Base-by-base conservation (phyloP, 2,329 filamentous ascomycete genomes). In the Chalara sp. region DNA sequence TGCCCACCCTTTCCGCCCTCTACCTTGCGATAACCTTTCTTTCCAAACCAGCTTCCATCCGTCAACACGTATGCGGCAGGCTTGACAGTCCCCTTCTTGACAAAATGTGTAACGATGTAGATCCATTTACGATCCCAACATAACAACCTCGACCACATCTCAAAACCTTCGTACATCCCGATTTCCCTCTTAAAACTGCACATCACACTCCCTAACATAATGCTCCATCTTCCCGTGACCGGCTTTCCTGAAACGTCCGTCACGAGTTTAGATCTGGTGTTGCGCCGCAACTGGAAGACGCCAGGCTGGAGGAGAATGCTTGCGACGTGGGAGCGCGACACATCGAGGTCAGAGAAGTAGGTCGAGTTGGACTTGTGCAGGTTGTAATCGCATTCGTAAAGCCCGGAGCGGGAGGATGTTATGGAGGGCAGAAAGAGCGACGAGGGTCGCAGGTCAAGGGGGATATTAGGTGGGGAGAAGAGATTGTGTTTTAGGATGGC, bases 81-180 rank as follows among this genome's bases (percentile, higher is more conserved):
- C 57, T 68, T 70, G 6, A 80, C 80, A 39, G 76, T 72, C 47
- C 79, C 81, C 61, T 74, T 75, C 66, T 80, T 79, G 6, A 91
- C 76, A 58, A 87, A 91, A 64, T 87, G 85, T 28, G 82, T 87
- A 33, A 89, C 72, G 39, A 90, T 76, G 66, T 88, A 90, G 53
- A 90, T 63, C 87, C 87, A 92, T 70, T 92, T 92, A 60, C 82
- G 76, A 68, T 92, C 87, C 87, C 87, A 92, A 54, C 74, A 71
- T 21, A 90, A 73, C 11, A 92, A 65, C 41, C 83, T 76, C 32
- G 76, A 83, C 78, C 86, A 87, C 68, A 90, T 80, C 72, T 91
- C 86, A 67, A 86, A 92, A 11, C 69, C 67, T 63, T 83, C 75
- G 61, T 83, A 85, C 0, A 84, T 80, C 50, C 78, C 77, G 55